A percentile compares a stretch with the other conserved stretches of the same genome.
Evolutionary conservation across 1,284 basidiomycete genomes (phyloP).

Genomic region (Irpex lacteus): DNA sequence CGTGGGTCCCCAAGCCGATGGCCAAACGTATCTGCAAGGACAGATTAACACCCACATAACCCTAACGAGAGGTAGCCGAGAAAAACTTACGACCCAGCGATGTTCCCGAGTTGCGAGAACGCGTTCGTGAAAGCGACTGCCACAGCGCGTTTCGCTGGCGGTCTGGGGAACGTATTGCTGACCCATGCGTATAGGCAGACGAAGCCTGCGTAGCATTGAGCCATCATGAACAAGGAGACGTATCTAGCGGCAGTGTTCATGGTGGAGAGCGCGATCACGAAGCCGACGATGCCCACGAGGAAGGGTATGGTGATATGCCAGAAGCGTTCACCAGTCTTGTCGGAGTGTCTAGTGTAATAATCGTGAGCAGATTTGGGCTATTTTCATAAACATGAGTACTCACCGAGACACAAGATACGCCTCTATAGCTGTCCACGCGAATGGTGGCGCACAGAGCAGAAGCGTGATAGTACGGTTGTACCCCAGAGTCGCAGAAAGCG

Average conservation of each 20-base stretch:
- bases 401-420: slow-evolving; percentile 50
- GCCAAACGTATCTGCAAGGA: slow-evolving; percentile 36
- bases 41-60: background rate
- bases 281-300: slow-evolving; percentile 66
- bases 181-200: slow-evolving; percentile 72
- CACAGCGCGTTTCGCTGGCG: slow-evolving; percentile 73
- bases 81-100: slow-evolving; percentile 52
- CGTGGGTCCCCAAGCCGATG: slow-evolving; percentile 37
- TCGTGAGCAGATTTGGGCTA: too few relatives aligned
- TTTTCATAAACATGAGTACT: slow-evolving; percentile 5
- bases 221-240: slow-evolving; percentile 77
- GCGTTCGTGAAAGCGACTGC: slow-evolving; percentile 73
- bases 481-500: slow-evolving; percentile 66
- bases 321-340: slow-evolving; percentile 63
- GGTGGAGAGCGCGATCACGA: slow-evolving; percentile 69
- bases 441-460: slow-evolving; percentile 76
- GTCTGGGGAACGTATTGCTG: slow-evolving; percentile 64
- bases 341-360: slow-evolving; percentile 56
- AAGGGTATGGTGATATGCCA: slow-evolving; percentile 58
- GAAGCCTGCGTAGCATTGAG: slow-evolving; percentile 70
- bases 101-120: slow-evolving; percentile 69
- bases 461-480: slow-evolving; percentile 63
- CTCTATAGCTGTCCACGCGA: slow-evolving; percentile 62
- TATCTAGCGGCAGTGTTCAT: slow-evolving; percentile 70
- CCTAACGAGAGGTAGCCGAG: background rate